Conservation (phyloP, 2,329 filamentous ascomycete species). For the Cercospora sp. region DNA sequence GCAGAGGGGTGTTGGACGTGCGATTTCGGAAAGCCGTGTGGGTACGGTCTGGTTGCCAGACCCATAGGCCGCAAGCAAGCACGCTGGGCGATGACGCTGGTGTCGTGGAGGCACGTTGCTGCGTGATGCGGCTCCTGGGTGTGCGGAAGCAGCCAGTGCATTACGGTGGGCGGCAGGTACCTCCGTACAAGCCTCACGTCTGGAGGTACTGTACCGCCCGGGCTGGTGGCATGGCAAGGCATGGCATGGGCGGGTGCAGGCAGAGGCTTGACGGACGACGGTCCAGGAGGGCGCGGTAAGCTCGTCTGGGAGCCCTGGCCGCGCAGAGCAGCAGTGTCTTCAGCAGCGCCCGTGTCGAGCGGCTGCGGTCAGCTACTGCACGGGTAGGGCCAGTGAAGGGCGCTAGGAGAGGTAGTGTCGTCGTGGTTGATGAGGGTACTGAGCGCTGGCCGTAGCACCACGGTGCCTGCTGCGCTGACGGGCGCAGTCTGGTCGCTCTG, state of each 20-base stretch:
- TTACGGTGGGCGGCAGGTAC: background rate
- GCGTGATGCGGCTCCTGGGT: background rate
- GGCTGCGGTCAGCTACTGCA: background rate
- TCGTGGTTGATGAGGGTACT: background rate
- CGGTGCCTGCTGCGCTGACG: background rate
- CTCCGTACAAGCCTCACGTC: background rate
- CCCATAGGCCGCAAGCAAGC: background rate
- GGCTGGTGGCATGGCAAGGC: background rate
- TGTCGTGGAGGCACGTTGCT: background rate
- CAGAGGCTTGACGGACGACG: constrained; percentile 3
- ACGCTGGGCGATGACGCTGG: constrained; percentile 13
- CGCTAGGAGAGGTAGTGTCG: background rate
- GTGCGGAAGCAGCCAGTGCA: constrained; percentile 4
- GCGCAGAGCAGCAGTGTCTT: background rate
- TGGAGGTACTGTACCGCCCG: background rate
- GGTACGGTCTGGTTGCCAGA: constrained; percentile 10
- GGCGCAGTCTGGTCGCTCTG: background rate
- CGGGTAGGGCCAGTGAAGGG: background rate
- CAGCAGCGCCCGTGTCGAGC: constrained; percentile 7
- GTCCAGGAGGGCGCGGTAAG: constrained; percentile 15
- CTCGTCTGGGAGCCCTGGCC: constrained; percentile 7
- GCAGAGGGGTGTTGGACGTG: constrained; percentile 1
- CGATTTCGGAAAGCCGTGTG: constrained; percentile 7
- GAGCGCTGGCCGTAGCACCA: background rate
- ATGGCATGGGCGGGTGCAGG: background rate